Evolutionary conservation across 2,329 filamentous ascomycete species (phyloP), one percentile per base, ranked within the genome.

Genomic region (Paracorniculantispora psalliotae): DNA sequence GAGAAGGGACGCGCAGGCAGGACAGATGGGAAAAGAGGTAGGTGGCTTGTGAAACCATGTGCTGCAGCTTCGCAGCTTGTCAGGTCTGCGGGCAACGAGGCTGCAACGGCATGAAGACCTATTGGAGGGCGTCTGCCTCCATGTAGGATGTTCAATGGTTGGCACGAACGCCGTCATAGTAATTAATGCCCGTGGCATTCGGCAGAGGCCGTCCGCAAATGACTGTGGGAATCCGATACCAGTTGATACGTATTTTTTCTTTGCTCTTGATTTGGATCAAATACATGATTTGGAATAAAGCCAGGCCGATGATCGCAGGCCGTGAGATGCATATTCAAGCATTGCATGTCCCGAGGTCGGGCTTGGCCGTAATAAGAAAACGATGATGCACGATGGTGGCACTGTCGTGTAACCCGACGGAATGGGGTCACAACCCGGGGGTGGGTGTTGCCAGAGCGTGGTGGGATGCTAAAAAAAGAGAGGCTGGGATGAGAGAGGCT

Each of bases 251-350:
- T 23, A 3, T 12, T 35, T 19, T 35, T 30, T 28, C 23, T 19
- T 23, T 46, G 52, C 25, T 10, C 41, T 21, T 44, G 17, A 12
- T 17, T 26, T 10, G 39, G 21, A 39, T 12, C 30, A 13, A 35
- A 37, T 23, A 19, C 15, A 35, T 17, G 28, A 25, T 19, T 17
- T 43, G n/a, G 25, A 21, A 28, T 44, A 30, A 55, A 21, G 28
- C 15, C 28, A 43, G 28, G 21, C n/a, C 41, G 28, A 44, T 19
- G 28, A 26, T n/a, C 30, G 52, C 28, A 47, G 28, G 41, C 43
- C 15, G 43, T 47, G 52, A 19, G 52, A 47, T 47, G n/a, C n/a
- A n/a, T 41, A 55, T 55, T 41, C 43, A 47, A 41, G 28, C 41
- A 41, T 37, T 41, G 41, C 28, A 47, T 25, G 43, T 55, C 43